Base-by-base conservation (phyloP, 1,139 yeast species). In the Chernovozyma sophiae-reginae region DNA sequence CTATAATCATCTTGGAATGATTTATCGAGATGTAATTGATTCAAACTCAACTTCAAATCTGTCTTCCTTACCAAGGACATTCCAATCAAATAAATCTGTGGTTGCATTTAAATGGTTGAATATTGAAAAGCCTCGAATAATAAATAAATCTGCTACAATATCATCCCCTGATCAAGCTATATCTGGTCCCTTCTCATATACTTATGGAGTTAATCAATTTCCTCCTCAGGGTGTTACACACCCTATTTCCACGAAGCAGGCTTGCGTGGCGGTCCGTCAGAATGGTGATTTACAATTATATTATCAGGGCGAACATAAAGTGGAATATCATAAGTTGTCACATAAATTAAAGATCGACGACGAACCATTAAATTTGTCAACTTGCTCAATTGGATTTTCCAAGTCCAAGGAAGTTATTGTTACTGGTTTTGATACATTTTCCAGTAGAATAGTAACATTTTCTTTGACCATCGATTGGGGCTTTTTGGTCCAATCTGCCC, bases 81-180 rank as follows among this genome's bases (percentile, higher is more conserved):
- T 29, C 14, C 17, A 24, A 23, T 32, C 32, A 12, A 16, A 24
- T 8, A 25, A 33, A 4, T 23, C 32, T 8, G 51, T 53, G 4
- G 64, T 77, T 10, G 75, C 81, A 0, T 73, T 81, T 54, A 74
- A 77, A 45, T 85, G 95, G 95, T 62, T 85, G 31, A 78, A 79
- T 35, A 65, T 77, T 12, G 86, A 82, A 36, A 84, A 84, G 47
- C 74, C 82, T 0, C 75, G 76, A 41, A 63, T 79, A 32, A 62
- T 72, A 16, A 75, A 69, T 46, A 65, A 72, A 16, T 81, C 83
- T 1, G 83, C 86, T 0, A 46, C 49, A 2, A 40, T 60, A 32
- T 22, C 40, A 12, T 38, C 38, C 4, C 33, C 36, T 11, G 42
- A 39, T 14, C 23, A 30, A n/a, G 13, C 34, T 17, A 18, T 37